Evolutionary conservation across 768 basidiomycete species (phyloP).

Genomic region (Hemileccinum rubropunctum): DNA sequence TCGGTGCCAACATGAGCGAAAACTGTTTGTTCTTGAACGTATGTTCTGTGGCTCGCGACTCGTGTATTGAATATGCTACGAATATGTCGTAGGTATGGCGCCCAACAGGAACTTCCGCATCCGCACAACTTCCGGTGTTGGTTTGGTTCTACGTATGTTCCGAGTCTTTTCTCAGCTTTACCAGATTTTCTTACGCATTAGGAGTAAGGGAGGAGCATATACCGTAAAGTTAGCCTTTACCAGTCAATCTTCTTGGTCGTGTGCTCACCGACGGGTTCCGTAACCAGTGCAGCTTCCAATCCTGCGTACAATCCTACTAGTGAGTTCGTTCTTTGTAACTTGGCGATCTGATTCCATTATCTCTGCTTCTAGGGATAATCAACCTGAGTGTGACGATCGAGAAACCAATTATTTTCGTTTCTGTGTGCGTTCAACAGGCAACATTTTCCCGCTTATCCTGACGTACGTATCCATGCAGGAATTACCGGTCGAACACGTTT

Average conservation of each 20-base stretch:
- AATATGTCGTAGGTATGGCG: conserved; percentile 24
- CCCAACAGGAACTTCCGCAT: conserved; percentile 4
- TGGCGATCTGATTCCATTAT: not conserved
- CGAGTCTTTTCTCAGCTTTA: not conserved
- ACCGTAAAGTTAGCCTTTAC: conserved; percentile 4
- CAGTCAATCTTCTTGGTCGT: not conserved
- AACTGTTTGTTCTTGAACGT: conserved; percentile 57
- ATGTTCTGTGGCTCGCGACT: not conserved
- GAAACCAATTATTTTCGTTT: conserved; percentile 19
- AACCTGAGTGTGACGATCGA: conserved; percentile 1
- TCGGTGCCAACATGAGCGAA: conserved; percentile 48
- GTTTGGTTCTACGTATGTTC: conserved; percentile 23
- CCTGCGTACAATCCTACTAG: conserved; percentile 15
- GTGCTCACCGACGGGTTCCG: not conserved
- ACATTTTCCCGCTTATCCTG: not conserved
- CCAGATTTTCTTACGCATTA: not conserved
- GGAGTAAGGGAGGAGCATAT: conserved; percentile 13
- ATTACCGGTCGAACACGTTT: conserved; percentile 16
- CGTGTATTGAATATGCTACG: not conserved
- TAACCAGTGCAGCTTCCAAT: conserved; percentile 14
- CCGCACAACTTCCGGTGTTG: conserved; percentile 14
- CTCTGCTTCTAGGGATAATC: conserved; percentile 8
- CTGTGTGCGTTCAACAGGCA: conserved; percentile 6
- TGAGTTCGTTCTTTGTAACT: not conserved
- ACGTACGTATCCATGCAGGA: conserved; percentile 4